These are phyloP conservation scores for Hexamita inflata DNA, from an alignment of 208 protist species.

Conservation along the genomic window DNA sequence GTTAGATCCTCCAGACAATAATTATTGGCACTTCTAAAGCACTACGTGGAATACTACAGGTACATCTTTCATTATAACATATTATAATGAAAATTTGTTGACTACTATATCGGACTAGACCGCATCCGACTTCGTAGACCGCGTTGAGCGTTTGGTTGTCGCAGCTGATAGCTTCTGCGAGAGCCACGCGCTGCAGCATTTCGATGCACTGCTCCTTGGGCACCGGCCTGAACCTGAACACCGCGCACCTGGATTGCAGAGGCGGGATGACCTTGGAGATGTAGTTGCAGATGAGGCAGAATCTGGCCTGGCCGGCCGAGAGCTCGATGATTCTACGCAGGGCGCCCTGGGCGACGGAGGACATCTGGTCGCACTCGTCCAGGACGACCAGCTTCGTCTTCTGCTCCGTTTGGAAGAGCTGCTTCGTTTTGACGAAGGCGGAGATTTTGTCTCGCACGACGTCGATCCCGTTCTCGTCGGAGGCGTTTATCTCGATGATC, in stretches of 20 bases:
- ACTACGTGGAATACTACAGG: too few relatives aligned
- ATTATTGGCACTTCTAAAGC: too few relatives aligned
- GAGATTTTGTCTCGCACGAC: slow-evolving; percentile 17
- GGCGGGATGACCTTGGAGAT: slow-evolving; percentile 92
- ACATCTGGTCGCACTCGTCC: slow-evolving; percentile 96
- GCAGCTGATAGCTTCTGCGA: slow-evolving; percentile 64
- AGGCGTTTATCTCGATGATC: slow-evolving; percentile 31
- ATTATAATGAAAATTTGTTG: too few relatives aligned
- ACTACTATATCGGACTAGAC: too few relatives aligned
- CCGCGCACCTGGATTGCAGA: slow-evolving; percentile 91
- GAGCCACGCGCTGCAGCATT: slow-evolving; percentile 42
- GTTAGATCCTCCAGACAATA: too few relatives aligned
- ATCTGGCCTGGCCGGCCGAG: slow-evolving; percentile 79
- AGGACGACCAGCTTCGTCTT: too few relatives aligned
- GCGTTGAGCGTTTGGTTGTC: slow-evolving; percentile 80
- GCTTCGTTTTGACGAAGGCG: slow-evolving; percentile 24
- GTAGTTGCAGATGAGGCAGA: slow-evolving; percentile 99
- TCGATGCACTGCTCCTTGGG: slow-evolving; percentile 2
- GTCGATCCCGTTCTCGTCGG: slow-evolving; percentile 31
- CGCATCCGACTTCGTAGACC: too few relatives aligned
- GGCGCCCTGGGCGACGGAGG: slow-evolving; percentile 84
- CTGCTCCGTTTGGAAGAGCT: too few relatives aligned
- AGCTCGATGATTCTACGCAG: slow-evolving; percentile 90
- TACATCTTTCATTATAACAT: too few relatives aligned
- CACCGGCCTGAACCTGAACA: slow-evolving; percentile 92